A percentile compares a stretch with the other conserved stretches of the same genome.
Evolutionary conservation across 2,329 filamentous ascomycete genomes (phyloP).

Genomic region (Penicillium sp.): DNA sequence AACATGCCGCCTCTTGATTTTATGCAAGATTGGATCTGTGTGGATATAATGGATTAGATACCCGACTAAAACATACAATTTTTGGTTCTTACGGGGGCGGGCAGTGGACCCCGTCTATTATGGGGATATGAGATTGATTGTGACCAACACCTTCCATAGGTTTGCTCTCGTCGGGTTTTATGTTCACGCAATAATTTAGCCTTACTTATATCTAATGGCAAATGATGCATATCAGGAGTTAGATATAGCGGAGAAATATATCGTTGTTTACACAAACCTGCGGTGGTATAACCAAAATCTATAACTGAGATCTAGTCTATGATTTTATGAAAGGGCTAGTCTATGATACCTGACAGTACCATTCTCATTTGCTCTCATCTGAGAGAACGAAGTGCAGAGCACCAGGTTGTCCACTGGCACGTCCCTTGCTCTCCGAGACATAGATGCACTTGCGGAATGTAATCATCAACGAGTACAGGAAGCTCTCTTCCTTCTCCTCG

Average conservation of each 20-base stretch:
- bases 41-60: background rate
- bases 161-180: background rate
- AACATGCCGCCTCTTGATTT: background rate
- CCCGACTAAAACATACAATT: background rate
- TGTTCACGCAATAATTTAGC: background rate
- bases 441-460: constrained; percentile 52
- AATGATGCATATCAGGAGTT: background rate
- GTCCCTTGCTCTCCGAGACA: constrained; percentile 38
- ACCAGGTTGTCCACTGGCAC: constrained; percentile 23
- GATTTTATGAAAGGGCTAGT: background rate
- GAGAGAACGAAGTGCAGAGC: constrained; percentile 23
- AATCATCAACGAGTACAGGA: constrained; percentile 49
- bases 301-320: constrained; percentile 1
- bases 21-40: background rate
- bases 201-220: background rate
- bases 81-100: background rate
- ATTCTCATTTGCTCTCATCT: constrained; percentile 11
- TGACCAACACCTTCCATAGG: background rate
- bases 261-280: background rate
- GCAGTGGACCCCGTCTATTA: background rate
- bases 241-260: background rate
- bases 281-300: background rate
- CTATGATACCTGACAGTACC: background rate
- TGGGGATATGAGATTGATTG: background rate
- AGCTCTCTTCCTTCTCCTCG: constrained; percentile 38